A percentile compares a stretch with the other conserved stretches of the same genome.
These are phyloP conservation scores for Rhododendron kiyosumense DNA, from an alignment of 148 eudicot genomes.

Conservation along the genomic window DNA sequence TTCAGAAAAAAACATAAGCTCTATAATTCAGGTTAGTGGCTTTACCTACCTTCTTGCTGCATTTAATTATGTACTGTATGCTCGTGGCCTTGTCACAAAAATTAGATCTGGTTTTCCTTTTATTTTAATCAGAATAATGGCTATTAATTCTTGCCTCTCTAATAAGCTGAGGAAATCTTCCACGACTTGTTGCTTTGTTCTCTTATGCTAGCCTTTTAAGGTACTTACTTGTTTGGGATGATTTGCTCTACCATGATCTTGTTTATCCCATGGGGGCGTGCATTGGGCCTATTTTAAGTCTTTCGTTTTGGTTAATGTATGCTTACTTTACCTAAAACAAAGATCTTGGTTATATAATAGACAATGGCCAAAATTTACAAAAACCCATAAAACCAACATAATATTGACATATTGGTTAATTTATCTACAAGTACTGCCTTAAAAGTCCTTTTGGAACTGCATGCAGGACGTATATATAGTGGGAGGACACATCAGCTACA, in stretches of 20 bases:
- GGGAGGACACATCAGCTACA: conserved; percentile 56
- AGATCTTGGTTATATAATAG: background rate
- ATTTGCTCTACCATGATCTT: background rate
- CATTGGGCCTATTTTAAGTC: background rate
- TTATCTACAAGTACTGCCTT: background rate
- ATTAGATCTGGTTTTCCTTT: background rate
- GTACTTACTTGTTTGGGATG: background rate
- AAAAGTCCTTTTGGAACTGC: background rate
- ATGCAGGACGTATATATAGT: conserved; percentile 14
- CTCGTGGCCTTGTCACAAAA: background rate
- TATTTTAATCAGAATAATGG: background rate
- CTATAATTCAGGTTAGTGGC: conserved; percentile 52
- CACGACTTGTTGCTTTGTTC: background rate
- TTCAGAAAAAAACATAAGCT: conserved; percentile 38
- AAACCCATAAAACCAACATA: background rate
- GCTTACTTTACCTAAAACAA: background rate
- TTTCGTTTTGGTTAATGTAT: background rate
- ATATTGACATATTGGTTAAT: too few relatives aligned
- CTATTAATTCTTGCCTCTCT: background rate
- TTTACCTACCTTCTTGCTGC: background rate
- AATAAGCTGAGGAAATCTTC: background rate
- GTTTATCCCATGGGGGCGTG: background rate
- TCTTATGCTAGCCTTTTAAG: background rate
- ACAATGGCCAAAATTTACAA: background rate
- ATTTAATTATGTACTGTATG: background rate